These are phyloP conservation scores for Coemansia sp. DNA, from an alignment of 192 early-diverging fungal species.

Conservation along the genomic window DNA sequence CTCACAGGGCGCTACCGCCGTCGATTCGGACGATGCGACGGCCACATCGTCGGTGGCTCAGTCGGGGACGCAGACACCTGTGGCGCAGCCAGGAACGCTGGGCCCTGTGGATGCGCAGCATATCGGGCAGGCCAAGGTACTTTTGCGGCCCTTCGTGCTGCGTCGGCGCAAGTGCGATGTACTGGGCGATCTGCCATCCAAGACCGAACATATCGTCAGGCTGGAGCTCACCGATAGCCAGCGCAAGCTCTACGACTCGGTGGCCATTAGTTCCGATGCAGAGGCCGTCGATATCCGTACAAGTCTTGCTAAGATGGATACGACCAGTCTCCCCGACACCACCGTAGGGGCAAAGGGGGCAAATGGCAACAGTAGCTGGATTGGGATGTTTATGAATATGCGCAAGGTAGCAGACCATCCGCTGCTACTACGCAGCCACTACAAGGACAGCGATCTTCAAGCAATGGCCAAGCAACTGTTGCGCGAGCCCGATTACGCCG, in stretches of 20 bases:
- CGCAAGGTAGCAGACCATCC: conserved; percentile 87
- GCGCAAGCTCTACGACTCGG: conserved; percentile 55
- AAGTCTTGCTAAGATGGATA: conserved; percentile 24
- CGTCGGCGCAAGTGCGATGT: conserved; percentile 77
- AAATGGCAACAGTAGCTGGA: conserved; percentile 33
- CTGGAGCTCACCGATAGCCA: conserved; percentile 58
- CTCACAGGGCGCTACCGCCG: conserved; percentile 8
- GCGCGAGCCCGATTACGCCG: conserved; percentile 72
- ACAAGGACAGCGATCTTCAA: conserved; percentile 56
- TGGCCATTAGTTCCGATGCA: conserved; percentile 44
- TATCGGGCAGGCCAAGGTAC: conserved; percentile 73
- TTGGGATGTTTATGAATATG: conserved; percentile 74
- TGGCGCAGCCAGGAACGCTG: conserved; percentile 2
- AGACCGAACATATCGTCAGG: conserved; percentile 57
- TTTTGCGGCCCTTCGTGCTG: conserved; percentile 89
- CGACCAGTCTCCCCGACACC: conserved; percentile 5
- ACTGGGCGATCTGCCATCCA: conserved; percentile 63
- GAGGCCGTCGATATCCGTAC: conserved; percentile 12
- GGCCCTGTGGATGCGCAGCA: conserved; percentile 57
- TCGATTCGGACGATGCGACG: conserved; percentile 40
- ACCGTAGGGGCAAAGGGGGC: conserved; percentile 8
- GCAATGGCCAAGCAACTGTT: conserved; percentile 70
- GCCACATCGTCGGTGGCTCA: conserved; percentile 20
- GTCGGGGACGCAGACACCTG: conserved; percentile 42
- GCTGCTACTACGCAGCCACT: conserved; percentile 68